phyloP scores from a whole-genome alignment of 2,329 filamentous ascomycete genomes.

The Myriosclerotinia duriaeana region DNA sequence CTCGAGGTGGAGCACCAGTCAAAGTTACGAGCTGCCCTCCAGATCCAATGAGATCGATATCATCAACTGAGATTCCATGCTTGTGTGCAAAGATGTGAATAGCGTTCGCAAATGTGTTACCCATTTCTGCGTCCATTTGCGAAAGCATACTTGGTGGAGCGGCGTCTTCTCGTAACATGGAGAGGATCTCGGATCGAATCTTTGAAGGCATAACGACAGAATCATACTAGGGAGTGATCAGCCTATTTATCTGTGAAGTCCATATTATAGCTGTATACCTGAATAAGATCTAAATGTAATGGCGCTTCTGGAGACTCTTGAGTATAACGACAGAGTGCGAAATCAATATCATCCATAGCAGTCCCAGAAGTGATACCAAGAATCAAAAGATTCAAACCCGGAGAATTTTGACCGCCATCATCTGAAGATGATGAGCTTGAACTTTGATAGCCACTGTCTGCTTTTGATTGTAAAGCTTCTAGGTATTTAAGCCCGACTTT shows the following conservation, averaged over 20 bases:
- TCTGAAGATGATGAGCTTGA: conserved; percentile 34
- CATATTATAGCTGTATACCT: conserved; percentile 30
- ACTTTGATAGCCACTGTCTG: conserved; percentile 32
- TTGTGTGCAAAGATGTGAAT: conserved; percentile 40
- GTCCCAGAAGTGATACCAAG: conserved; percentile 39
- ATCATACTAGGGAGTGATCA: conserved; percentile 36
- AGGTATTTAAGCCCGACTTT: conserved; percentile 40
- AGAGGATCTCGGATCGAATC: conserved; percentile 39
- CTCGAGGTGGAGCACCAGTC: conserved; percentile 36
- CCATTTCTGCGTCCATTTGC: conserved; percentile 41
- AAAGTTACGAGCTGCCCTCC: conserved; percentile 39
- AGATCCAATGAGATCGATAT: conserved; percentile 40
- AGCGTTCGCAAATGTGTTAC: conserved; percentile 40
- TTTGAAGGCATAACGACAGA: conserved; percentile 41
- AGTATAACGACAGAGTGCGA: conserved; percentile 40
- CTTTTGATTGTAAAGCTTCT: conserved; percentile 38
- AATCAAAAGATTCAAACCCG: conserved; percentile 37
- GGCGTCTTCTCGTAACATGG: conserved; percentile 40
- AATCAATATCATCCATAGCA: conserved; percentile 41
- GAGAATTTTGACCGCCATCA: conserved; percentile 27
- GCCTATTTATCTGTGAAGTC: background rate
- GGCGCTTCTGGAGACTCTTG: conserved; percentile 39
- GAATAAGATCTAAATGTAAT: conserved; percentile 37
- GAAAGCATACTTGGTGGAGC: conserved; percentile 41
- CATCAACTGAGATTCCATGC: conserved; percentile 38